Evolutionary conservation across 345 rosid species (phyloP).

Genomic region (Camelina hispida): DNA sequence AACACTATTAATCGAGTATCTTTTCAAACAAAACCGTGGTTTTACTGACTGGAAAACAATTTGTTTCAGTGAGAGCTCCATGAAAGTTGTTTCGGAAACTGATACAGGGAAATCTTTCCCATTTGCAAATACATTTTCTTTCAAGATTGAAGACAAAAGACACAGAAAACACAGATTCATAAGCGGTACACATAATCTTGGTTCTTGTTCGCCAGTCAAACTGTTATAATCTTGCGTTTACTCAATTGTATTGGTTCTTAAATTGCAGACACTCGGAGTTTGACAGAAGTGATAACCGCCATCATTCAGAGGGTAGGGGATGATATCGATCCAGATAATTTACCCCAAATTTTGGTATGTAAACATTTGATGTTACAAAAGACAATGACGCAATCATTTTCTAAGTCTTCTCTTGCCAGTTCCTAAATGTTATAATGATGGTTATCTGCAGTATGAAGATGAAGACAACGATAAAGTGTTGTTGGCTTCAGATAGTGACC

Average conservation of each 20-base stretch:
- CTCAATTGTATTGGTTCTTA: constrained; percentile 39
- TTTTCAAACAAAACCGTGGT: constrained; percentile 7
- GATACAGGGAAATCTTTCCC: constrained; percentile 70
- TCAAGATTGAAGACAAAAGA: constrained; percentile 84
- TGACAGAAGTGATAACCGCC: constrained; percentile 80
- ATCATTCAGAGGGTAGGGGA: constrained; percentile 89
- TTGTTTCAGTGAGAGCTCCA: constrained; percentile 76
- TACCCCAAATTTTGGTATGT: constrained; percentile 88
- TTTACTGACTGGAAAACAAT: constrained; percentile 30
- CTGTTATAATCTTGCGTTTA: background rate
- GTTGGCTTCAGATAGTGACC: constrained; percentile 85
- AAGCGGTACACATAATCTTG: constrained; percentile 58
- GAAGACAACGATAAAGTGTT: constrained; percentile 95
- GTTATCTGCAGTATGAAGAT: constrained; percentile 79
- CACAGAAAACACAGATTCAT: constrained; percentile 93
- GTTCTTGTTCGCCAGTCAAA: constrained; percentile 23
- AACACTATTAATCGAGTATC: constrained; percentile 21
- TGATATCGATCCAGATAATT: constrained; percentile 75
- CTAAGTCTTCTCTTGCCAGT: background rate
- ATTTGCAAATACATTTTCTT: constrained; percentile 63
- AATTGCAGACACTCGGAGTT: constrained; percentile 65
- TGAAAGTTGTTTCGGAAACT: constrained; percentile 80
- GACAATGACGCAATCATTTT: background rate
- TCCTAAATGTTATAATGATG: constrained; percentile 31
- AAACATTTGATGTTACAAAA: background rate